Evolutionary conservation across 2,329 filamentous ascomycete species (phyloP), one percentile per base, ranked within the genome.

Genomic region (Xylaria sp.): DNA sequence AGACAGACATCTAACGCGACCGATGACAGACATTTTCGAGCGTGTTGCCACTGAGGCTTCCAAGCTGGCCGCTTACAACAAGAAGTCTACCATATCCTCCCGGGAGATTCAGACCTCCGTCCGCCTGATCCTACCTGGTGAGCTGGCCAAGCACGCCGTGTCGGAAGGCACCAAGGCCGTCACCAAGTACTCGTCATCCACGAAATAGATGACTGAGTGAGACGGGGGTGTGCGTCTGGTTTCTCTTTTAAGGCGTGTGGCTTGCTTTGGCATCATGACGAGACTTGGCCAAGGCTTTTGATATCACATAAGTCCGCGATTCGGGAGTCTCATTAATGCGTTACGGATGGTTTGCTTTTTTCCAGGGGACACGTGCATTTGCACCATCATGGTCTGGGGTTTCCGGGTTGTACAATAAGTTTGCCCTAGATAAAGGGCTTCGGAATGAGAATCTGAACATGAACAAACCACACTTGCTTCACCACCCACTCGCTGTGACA

Each of bases 131-230:
- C 89, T 99, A 50, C 94, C 94, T 43, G 94, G 94, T 81, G 94
- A 99, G 82, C 86, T 99, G 69, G 94, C 94, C 77, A 99, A 99
- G 89, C 94, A 99, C 81, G 94, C 94, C 67, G 94, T 99, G 44
- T 99, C 94, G 69, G 94, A 99, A 83, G 94, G 94, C 74, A 99
- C 94, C 77, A 99, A 99, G 91, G 94, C 94, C 54, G 94, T 99
- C 69, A 99, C 94, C 85, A 99, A 99, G 88, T 99, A 97, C 87
- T 97, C 93, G 68, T 97, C 93, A 57, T 97, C 93, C 74, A 94
- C 92, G 79, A 99, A 97, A 91, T 97, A 96, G 86, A 79, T 64
- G 54, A 66, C 67, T 60, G 71, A 71, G 71, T 69, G 29, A 34
- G 29, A n/a, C n/a, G 4, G 29, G 5, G 29, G 72, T 70, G 63